phyloP scores from a whole-genome alignment of 495 filamentous ascomycete species.

The Staphylotrichum longicolle region DNA sequence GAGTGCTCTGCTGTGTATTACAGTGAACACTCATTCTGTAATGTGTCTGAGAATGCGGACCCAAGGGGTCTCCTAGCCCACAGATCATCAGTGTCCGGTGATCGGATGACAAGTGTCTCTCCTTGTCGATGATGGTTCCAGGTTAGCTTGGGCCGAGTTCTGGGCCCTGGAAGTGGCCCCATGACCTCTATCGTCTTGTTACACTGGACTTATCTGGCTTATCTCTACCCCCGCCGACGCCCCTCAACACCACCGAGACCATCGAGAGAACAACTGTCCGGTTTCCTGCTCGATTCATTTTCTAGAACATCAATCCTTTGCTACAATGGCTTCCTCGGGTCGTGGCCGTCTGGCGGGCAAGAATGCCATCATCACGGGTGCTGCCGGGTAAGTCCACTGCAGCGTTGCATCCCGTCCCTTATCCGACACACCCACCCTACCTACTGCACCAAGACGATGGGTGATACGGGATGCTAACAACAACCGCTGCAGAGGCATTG shows the following conservation, averaged over 20 bases:
- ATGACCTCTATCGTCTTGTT: constrained; percentile 11
- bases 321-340: constrained; percentile 15
- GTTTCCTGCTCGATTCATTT: background rate
- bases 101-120: too few species aligned
- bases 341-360: constrained; percentile 77
- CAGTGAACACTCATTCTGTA: too few species aligned
- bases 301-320: too few species aligned
- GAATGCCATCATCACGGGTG: constrained; percentile 92
- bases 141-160: too few species aligned
- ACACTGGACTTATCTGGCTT: background rate
- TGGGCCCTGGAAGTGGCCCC: background rate
- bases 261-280: constrained; percentile 4
- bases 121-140: too few species aligned
- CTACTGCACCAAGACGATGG: too few species aligned
- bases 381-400: constrained; percentile 63
- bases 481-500: constrained; percentile 72
- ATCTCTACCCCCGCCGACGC: constrained; percentile 9
- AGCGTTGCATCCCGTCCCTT: background rate
- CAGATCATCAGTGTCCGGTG: too few species aligned
- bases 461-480: background rate
- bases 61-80: too few species aligned
- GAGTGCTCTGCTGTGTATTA: too few species aligned
- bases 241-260: constrained; percentile 5
- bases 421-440: background rate
- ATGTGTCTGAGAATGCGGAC: too few species aligned